A percentile compares a stretch with the other conserved stretches of the same genome.
Evolutionary conservation across 257 asterid species (phyloP).

Genomic region (Ophiorrhiza pumila): DNA sequence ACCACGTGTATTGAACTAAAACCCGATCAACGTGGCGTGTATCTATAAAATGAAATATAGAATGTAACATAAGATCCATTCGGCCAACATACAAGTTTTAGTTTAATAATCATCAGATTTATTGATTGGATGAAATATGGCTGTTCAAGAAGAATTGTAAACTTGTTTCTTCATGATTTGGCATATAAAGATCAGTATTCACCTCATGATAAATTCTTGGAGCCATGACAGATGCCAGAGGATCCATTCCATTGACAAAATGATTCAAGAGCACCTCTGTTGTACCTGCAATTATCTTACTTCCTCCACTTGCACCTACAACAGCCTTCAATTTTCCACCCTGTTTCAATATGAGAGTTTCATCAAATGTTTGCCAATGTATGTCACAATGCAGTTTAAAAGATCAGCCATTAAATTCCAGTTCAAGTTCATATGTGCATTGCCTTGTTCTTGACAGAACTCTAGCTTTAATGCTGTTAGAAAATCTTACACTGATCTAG

Average conservation of each 20-base stretch:
- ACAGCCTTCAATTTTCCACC: slow-evolving; percentile 47
- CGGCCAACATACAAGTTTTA: background rate
- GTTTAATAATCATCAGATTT: background rate
- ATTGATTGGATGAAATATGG: background rate
- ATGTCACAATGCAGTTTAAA: background rate
- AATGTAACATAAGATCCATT: too few relatives aligned
- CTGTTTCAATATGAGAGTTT: slow-evolving; percentile 24
- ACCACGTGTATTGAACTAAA: too few relatives aligned
- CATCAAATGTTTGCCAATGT: background rate
- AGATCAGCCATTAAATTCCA: background rate
- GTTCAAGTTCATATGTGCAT: background rate
- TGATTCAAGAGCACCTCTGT: slow-evolving; percentile 56
- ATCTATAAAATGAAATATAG: too few relatives aligned
- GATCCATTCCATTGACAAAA: slow-evolving; percentile 52
- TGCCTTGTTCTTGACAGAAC: background rate
- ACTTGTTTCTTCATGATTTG: background rate
- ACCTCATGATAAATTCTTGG: slow-evolving; percentile 72
- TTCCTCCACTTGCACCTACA: slow-evolving; percentile 71
- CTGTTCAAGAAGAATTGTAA: background rate
- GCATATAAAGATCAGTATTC: background rate
- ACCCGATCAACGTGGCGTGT: too few relatives aligned
- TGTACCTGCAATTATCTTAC: slow-evolving; percentile 42
- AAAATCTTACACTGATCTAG: background rate
- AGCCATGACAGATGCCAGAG: slow-evolving; percentile 55
- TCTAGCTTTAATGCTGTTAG: background rate